phyloP scores from a whole-genome alignment of 78 protist species.

The Mantamonas sphyraenae region DNA sequence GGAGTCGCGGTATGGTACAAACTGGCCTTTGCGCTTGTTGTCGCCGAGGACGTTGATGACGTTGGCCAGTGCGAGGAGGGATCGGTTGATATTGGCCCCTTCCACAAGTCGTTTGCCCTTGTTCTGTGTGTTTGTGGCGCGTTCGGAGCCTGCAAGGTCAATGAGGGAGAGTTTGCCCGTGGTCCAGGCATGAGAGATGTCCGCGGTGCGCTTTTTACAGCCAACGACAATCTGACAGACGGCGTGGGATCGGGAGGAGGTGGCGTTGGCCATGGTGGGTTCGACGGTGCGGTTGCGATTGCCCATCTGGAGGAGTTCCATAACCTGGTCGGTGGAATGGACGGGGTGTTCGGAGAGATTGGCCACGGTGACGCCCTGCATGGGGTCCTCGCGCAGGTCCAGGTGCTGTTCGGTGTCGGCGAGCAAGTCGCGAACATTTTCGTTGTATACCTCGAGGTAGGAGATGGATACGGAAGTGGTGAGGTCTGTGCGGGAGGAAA shows the following conservation, averaged over 20 bases:
- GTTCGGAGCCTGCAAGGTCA: slow-evolving; percentile 90
- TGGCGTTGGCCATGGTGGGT: slow-evolving; percentile 45
- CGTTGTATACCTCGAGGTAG: slow-evolving; percentile 41
- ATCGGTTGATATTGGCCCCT: slow-evolving; percentile 79
- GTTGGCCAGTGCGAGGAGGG: slow-evolving; percentile 81
- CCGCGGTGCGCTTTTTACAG: background rate
- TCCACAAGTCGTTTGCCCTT: slow-evolving; percentile 48
- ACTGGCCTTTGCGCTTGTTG: background rate
- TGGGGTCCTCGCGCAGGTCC: slow-evolving; percentile 38
- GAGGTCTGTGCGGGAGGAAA: background rate
- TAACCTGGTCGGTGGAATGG: background rate
- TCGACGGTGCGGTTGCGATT: slow-evolving; percentile 14
- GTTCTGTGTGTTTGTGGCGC: slow-evolving; percentile 52
- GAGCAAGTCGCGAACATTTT: slow-evolving; percentile 29
- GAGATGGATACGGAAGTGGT: background rate
- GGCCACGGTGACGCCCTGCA: slow-evolving; percentile 17
- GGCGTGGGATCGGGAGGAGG: slow-evolving; percentile 66
- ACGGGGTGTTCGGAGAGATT: slow-evolving; percentile 1
- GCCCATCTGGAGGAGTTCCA: slow-evolving; percentile 12
- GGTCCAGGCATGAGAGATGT: background rate
- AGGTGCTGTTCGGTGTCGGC: background rate
- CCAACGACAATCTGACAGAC: slow-evolving; percentile 25
- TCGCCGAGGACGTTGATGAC: slow-evolving; percentile 64
- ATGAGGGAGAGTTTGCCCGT: slow-evolving; percentile 57
- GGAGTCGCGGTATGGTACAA: slow-evolving; percentile 50